Base-by-base conservation (phyloP, 2,329 filamentous ascomycete genomes). In the Xylogone sp. region DNA sequence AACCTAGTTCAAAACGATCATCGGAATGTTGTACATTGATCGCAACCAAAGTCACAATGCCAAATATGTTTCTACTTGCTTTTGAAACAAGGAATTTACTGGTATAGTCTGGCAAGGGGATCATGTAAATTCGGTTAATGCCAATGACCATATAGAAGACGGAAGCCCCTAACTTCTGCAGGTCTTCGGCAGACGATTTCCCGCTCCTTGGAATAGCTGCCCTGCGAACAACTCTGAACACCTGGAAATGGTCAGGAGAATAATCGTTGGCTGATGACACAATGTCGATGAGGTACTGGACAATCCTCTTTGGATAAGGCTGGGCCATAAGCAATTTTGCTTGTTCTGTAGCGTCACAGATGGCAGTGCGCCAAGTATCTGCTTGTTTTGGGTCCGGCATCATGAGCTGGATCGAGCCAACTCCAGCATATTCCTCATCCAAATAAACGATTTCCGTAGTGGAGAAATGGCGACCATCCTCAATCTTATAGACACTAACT, bases 101-200 rank as follows among this genome's bases (percentile, higher is more conserved):
- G 27, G 72, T 73, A 19, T 75, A 70, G 58, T 83, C 86, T 42
- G 82, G 77, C 27, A 86, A 63, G n/a, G 84, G 83, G 44, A 89
- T 76, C 46, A 89, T 61, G 68, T 88, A 85, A 29, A 88, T 70
- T 63, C 85, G 86, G 69, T 88, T 83, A 27, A 85, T 75, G 19
- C 86, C 86, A 62, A 89, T 76, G 6, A 81, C 84, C 55, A 89
- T 74, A 62, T 87, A 87, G 66, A 81, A 87, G 21, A 86, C 78
- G 9, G 78, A 82, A 9, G 83, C 82, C 39, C 78, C 77, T 22
- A 84, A 68, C 61, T 87, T 88, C 46, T 81, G 75, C 43, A 88
- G 66, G 58, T 88, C 85, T 53, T 88, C 86, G 16, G 79, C 78
- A 7, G 85, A 86, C 2, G 82, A 77, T 49, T 79, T 73, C 20